Percentiles rank a stretch among this genome's conserved stretches.
These are phyloP conservation scores for Striga asiatica DNA, from an alignment of 257 asterid genomes.

Conservation along the genomic window DNA sequence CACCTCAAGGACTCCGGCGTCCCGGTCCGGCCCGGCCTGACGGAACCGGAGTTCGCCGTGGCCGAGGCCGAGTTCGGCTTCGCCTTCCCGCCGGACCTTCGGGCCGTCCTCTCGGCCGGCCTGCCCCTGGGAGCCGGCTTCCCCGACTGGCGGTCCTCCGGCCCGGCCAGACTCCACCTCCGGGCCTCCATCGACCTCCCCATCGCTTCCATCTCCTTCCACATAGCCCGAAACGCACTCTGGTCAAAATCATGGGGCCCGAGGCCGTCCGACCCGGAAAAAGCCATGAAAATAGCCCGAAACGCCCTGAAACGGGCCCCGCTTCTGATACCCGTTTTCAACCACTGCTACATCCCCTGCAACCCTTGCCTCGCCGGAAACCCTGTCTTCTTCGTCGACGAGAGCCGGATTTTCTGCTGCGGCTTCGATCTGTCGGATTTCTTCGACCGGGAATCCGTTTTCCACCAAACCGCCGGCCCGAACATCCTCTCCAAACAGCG, in stretches of 20 bases:
- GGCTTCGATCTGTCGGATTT: conserved; percentile 72
- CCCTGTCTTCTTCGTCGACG: conserved; percentile 77
- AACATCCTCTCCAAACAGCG: conserved; percentile 30
- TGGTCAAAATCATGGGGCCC: conserved; percentile 90
- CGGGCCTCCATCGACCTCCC: conserved; percentile 68
- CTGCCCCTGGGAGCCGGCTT: conserved; percentile 65
- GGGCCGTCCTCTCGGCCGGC: conserved; percentile 67
- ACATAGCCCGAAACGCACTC: conserved; percentile 55
- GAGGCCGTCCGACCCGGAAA: conserved; percentile 57
- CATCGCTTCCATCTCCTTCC: conserved; percentile 65
- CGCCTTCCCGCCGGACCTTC: conserved; percentile 74
- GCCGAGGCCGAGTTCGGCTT: conserved; percentile 87
- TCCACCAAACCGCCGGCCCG: conserved; percentile 16
- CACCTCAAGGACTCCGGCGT: conserved; percentile 46
- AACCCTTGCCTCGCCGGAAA: conserved; percentile 76
- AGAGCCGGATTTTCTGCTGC: conserved; percentile 56
- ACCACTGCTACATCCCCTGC: conserved; percentile 79
- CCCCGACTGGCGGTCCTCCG: conserved; percentile 79
- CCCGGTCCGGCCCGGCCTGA: conserved; percentile 52
- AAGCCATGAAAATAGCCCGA: conserved; percentile 64
- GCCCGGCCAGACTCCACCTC: conserved; percentile 57
- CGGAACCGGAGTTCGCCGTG: conserved; percentile 59
- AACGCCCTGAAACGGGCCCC: conserved; percentile 76
- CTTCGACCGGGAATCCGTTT: conserved; percentile 50
- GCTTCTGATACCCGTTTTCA: conserved; percentile 58